phyloP scores from a whole-genome alignment of 2,329 filamentous ascomycete species.

The Hansfordia pulvinata region DNA sequence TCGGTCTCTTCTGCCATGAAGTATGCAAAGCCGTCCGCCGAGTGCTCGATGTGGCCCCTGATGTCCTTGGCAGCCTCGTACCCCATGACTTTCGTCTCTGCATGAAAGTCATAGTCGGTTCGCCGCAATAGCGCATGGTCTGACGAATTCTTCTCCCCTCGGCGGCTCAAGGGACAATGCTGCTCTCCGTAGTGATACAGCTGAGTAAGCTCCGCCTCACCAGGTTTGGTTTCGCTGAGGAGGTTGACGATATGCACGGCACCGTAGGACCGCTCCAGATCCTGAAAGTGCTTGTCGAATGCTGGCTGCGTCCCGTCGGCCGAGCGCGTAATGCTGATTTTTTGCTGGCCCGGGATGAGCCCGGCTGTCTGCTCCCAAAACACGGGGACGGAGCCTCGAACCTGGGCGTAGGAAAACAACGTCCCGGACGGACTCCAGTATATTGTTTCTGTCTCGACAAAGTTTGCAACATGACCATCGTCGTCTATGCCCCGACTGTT shows the following conservation, averaged over 20 bases:
- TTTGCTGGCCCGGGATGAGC: constrained; percentile 82
- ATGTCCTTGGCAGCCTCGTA: constrained; percentile 89
- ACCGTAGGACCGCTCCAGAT: constrained; percentile 76
- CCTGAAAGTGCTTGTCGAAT: constrained; percentile 88
- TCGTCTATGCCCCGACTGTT: constrained; percentile 97
- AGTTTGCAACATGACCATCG: constrained; percentile 94
- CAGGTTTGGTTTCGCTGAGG: constrained; percentile 77
- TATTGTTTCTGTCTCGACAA: constrained; percentile 93
- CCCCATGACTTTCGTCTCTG: constrained; percentile 76
- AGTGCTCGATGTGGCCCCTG: constrained; percentile 60
- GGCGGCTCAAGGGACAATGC: constrained; percentile 56
- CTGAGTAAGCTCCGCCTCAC: constrained; percentile 71
- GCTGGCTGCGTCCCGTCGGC: constrained; percentile 84
- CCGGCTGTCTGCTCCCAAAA: constrained; percentile 95
- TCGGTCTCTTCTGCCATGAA: constrained; percentile 66
- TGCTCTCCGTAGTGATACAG: constrained; percentile 68
- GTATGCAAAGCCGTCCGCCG: constrained; percentile 83
- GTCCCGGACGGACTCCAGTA: constrained; percentile 70
- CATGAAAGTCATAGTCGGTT: constrained; percentile 94
- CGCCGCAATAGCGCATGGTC: constrained; percentile 66
- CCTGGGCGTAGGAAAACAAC: constrained; percentile 86
- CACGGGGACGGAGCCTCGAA: constrained; percentile 82
- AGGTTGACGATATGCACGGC: constrained; percentile 88
- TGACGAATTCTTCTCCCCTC: constrained; percentile 36
- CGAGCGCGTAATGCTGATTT: constrained; percentile 82